phyloP scores from a whole-genome alignment of 805 yeast genomes.

The Monosporozyma siamensis region DNA sequence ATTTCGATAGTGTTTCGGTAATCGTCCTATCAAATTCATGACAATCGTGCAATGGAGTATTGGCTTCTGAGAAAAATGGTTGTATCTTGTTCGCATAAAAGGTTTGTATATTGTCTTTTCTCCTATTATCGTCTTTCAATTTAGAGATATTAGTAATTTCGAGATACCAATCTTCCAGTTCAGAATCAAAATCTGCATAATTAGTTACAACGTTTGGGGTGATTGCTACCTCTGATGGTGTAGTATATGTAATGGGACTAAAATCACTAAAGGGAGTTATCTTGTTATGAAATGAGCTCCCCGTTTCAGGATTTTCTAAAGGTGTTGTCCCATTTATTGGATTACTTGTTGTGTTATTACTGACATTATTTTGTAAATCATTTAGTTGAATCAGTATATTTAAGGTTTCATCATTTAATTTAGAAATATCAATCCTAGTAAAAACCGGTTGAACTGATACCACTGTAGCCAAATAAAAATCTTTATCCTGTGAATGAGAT shows the following conservation, averaged over 20 bases:
- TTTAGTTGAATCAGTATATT: constrained; percentile 23
- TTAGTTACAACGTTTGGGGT: background rate
- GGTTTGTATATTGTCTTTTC: constrained; percentile 13
- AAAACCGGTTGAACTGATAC: constrained; percentile 96
- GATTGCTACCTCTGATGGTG: background rate
- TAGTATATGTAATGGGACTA: background rate
- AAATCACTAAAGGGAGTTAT: background rate
- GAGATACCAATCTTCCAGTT: constrained; percentile 28
- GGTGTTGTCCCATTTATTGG: background rate
- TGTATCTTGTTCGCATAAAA: constrained; percentile 22
- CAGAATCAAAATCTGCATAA: constrained; percentile 11
- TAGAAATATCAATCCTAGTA: constrained; percentile 78
- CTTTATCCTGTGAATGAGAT: constrained; percentile 89
- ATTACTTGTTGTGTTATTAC: background rate
- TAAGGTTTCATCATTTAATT: constrained; percentile 58
- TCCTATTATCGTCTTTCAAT: constrained; percentile 24
- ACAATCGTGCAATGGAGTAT: constrained; percentile 7
- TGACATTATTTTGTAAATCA: constrained; percentile 8
- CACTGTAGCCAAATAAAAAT: constrained; percentile 81
- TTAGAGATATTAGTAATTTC: constrained; percentile 27
- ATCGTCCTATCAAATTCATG: constrained; percentile 5
- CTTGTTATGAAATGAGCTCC: background rate
- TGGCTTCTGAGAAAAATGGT: constrained; percentile 6
- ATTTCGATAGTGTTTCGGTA: constrained; percentile 43
- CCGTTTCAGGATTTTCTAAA: background rate